Base-by-base conservation (phyloP, 768 basidiomycete species). In the Termitomyces sp. region DNA sequence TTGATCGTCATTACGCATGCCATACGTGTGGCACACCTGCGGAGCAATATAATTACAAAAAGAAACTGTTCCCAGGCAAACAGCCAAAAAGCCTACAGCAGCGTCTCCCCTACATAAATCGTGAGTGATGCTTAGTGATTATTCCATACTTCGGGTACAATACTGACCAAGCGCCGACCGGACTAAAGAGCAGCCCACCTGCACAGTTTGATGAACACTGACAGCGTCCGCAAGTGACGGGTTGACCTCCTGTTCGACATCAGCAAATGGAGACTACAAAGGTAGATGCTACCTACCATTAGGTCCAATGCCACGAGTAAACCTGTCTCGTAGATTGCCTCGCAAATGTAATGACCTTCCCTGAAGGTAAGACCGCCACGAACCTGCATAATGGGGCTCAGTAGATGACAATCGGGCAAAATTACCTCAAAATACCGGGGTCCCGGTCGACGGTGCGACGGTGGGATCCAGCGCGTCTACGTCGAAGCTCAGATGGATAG, bases 261-360 rank as follows among this genome's bases (percentile, higher is more conserved):
- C 53, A 62, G 49, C 56, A 32, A 54, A 24, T 43, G 37, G 53
- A 22, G 36, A 10, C 37, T 45, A 44, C 56, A 56, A 55, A 45
- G 12, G 20, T 44, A 16, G n/a, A 42, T 40, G 34, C 24, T 22
- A 70, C 83, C 47, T 60, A 90, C 95, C 95, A 99, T 95, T 61
- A 99, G 78, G 73, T 99, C 96, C 24, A 98, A 75, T 0, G 88
- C 93, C 26, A 97, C 95, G 20, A 99, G 82, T 57, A 90, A 82
- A 6, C 95, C 95, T 5, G 95, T 98, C 77, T 97, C 95, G 60
- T 86, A 85, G 43, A 98, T 83, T 5, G 91, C 88, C 74, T 98
- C 95, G 63, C 91, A 94, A 66, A 96, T 95, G 71, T 95, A 98
- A 74, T 98, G 97, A n/a, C 95, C 96, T 70, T 99, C 97, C 62